Evolutionary conservation across 192 early-diverging fungal genomes (phyloP).

Genomic region (Gigaspora rosea): DNA sequence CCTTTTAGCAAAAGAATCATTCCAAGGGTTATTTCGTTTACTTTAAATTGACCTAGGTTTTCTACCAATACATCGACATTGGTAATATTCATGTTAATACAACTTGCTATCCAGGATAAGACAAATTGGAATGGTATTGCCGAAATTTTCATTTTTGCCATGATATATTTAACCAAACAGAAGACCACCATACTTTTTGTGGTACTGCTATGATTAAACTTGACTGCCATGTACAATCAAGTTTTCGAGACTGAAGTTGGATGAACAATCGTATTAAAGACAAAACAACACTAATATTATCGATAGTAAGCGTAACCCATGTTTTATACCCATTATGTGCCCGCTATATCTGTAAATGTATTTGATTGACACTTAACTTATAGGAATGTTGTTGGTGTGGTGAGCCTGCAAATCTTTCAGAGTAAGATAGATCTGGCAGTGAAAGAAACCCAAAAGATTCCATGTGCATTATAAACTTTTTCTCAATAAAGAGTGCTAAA

Average conservation of each 20-base stretch:
- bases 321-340: not conserved
- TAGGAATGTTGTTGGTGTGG: conserved; percentile 8
- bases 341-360: conserved; percentile 15
- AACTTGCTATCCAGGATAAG: conserved; percentile 44
- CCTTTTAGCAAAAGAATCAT: conserved; percentile 39
- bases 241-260: not conserved
- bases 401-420: not conserved
- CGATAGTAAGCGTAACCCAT: conserved; percentile 43
- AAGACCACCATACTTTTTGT: conserved; percentile 49
- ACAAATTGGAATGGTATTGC: conserved; percentile 48
- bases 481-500: conserved; percentile 1
- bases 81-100: conserved; percentile 38
- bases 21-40: conserved; percentile 31
- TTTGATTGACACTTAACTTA: not conserved
- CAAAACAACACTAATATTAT: conserved; percentile 25
- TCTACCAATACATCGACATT: conserved; percentile 31
- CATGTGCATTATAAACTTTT: conserved; percentile 20
- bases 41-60: conserved; percentile 19
- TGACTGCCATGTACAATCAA: not conserved
- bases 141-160: conserved; percentile 40
- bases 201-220: conserved; percentile 31
- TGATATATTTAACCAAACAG: conserved; percentile 41
- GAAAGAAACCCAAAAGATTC: conserved; percentile 20
- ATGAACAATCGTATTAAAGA: conserved; percentile 13
- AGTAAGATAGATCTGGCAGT: conserved; percentile 4